phyloP scores from a whole-genome alignment of 2,329 filamentous ascomycete genomes.

The Paecilomyces fulvus region DNA sequence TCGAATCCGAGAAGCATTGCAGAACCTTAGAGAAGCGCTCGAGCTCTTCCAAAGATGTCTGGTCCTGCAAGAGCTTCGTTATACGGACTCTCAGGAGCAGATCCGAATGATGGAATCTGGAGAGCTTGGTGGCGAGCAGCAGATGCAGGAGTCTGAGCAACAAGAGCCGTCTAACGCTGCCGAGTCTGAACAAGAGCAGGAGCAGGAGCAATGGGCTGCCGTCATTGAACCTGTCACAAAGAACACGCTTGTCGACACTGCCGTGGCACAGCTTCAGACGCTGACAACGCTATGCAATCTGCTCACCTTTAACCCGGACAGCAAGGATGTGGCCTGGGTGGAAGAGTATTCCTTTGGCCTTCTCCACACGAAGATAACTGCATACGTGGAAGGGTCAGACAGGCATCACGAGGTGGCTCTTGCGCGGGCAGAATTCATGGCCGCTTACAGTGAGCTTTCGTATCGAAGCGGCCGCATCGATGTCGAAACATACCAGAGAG shows the following conservation, averaged over 20 bases:
- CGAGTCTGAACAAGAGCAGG: constrained; percentile 19
- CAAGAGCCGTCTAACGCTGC: constrained; percentile 4
- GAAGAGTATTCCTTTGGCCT: constrained; percentile 49
- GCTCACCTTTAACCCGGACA: constrained; percentile 32
- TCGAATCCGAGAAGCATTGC: constrained; percentile 39
- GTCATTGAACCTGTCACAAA: constrained; percentile 60
- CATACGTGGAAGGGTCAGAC: constrained; percentile 41
- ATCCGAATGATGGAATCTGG: constrained; percentile 29
- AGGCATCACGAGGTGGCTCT: constrained; percentile 46
- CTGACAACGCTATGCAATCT: constrained; percentile 46
- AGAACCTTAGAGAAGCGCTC: constrained; percentile 52
- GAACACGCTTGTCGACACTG: constrained; percentile 58
- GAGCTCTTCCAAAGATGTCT: constrained; percentile 52
- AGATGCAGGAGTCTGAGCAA: constrained; percentile 5
- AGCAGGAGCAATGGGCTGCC: constrained; percentile 54
- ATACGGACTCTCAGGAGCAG: constrained; percentile 39
- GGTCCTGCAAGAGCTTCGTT: constrained; percentile 43
- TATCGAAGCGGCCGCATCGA: constrained; percentile 46
- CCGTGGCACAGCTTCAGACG: constrained; percentile 54
- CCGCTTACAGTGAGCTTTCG: constrained; percentile 48
- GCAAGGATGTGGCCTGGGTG: constrained; percentile 45
- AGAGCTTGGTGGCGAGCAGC: constrained; percentile 9
- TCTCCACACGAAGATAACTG: constrained; percentile 45
- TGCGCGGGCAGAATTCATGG: constrained; percentile 48
- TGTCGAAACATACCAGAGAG: constrained; percentile 44